Evolutionary conservation across 192 early-diverging fungal species (phyloP).

Genomic region (Nowakowskiella sp.): DNA sequence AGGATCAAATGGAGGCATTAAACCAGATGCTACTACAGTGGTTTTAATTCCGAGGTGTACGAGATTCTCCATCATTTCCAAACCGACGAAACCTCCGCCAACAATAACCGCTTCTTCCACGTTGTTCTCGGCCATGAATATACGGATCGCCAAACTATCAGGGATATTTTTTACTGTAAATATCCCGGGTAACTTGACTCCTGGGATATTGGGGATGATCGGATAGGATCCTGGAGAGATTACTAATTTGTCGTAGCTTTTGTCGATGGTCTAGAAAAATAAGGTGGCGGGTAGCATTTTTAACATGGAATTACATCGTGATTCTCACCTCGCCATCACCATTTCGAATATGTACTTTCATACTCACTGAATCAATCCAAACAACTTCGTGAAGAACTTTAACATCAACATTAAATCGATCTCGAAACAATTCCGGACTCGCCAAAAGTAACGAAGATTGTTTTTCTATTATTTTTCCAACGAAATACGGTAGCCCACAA

Average conservation of each 20-base stretch:
- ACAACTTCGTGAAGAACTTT: conserved; percentile 4
- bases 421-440: conserved; percentile 1
- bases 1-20: conserved; percentile 6
- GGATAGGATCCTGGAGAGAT: conserved; percentile 2
- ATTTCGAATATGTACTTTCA: conserved; percentile 4
- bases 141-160: conserved; percentile 1
- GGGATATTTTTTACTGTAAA: conserved; percentile 3
- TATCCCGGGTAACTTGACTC: conserved; percentile 3
- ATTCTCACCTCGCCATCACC: neutral
- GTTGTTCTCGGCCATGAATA: neutral
- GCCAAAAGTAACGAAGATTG: conserved; percentile 4
- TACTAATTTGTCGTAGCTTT: conserved; percentile 6
- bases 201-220: conserved; percentile 4
- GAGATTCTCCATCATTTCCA: conserved; percentile 13
- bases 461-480: conserved; percentile 2
- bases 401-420: conserved; percentile 9
- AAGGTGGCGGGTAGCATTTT: neutral
- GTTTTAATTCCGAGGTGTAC: neutral
- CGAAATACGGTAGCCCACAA: conserved; percentile 11
- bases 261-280: neutral
- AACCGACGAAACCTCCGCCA: conserved; percentile 6
- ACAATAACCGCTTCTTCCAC: conserved; percentile 4
- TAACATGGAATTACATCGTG: neutral
- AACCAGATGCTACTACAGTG: neutral
- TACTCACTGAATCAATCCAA: neutral